Evolutionary conservation across 2,329 filamentous ascomycete genomes (phyloP), one percentile per base, ranked within the genome.

Genomic region (Penicillium sp.): DNA sequence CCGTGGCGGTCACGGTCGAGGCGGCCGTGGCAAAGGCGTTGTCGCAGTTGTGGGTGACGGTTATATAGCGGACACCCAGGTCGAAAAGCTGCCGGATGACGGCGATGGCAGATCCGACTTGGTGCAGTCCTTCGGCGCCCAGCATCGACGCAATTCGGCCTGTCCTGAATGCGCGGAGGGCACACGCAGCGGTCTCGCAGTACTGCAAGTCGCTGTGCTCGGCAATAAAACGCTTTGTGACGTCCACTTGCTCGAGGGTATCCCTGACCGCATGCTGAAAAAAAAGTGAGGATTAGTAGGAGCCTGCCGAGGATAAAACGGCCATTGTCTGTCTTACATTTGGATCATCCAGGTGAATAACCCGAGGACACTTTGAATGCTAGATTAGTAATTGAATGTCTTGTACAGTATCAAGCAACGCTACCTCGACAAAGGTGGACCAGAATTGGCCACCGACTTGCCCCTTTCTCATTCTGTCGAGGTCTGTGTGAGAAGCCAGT

Each of bases 181-280:
- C 65, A 45, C 63, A 68, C 16, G 30, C 20, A 3, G 63, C 20
- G 9, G 49, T 62, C 3, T 54, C 58, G 47, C 67, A 68, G 30
- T 60, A 63, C 16, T 66, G 47, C 20, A 61, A 57, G 11, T 58
- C 47, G 5, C 63, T 53, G 42, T 70, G 62, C 20, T 63, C 57
- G 5, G 49, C 46, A 20, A 65, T 57, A n/a, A 67, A 33, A 9
- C 65, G 60, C 52, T 66, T 65, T 12, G 61, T 53, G 11, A 67
- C 52, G 49, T 67, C 66, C 35, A 68, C 66, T 47, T 68, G 66
- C 55, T 68, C 64, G 14, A 68, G 46, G 12, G 66, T 68, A 47
- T 66, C 66, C 20, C 65, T 57, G 9, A 67, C 65, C 3, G 61
- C 20, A 58, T 55, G 59, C 55, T 60, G 43, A n/a, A n/a, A n/a